Conservation (phyloP, 2,329 filamentous ascomycete genomes). For the Fusarium sp. region DNA sequence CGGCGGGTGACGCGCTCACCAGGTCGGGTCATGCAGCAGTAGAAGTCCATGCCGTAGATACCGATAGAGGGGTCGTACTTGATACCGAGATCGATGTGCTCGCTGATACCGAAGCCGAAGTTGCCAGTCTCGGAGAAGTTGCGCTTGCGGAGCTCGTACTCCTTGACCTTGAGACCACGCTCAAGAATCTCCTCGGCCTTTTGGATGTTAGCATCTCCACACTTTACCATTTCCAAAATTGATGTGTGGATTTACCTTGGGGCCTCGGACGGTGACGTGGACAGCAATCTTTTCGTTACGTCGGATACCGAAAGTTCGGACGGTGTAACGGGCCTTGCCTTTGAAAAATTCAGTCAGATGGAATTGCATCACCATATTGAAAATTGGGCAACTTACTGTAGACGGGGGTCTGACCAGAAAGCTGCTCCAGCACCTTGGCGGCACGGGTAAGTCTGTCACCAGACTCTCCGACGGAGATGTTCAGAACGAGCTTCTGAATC, state of each 20-base stretch:
- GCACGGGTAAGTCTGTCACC: conserved; percentile 99
- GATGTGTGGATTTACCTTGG: conserved; percentile 65
- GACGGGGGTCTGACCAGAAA: conserved; percentile 99
- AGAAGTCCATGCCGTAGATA: conserved; percentile 99
- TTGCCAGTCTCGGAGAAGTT: conserved; percentile 99
- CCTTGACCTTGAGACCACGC: conserved; percentile 99
- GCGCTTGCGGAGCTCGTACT: conserved; percentile 99
- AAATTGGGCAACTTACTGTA: conserved; percentile 78
- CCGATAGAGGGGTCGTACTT: conserved; percentile 99
- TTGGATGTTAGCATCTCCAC: conserved; percentile 40
- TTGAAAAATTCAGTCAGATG: conserved; percentile 52
- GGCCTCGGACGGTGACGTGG: conserved; percentile 98
- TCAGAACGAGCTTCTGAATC: conserved; percentile 99
- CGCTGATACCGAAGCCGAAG: conserved; percentile 99
- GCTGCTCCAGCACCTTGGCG: conserved; percentile 99
- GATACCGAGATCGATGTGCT: conserved; percentile 99
- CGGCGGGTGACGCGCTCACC: conserved; percentile 98
- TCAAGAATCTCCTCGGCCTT: conserved; percentile 99
- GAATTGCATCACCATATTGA: conserved; percentile 23
- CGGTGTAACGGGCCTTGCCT: conserved; percentile 99
- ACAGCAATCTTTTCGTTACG: conserved; percentile 99
- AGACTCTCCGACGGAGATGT: conserved; percentile 99
- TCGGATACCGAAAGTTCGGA: conserved; percentile 99
- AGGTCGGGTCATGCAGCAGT: conserved; percentile 99
- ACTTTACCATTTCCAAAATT: background rate